Evolutionary conservation across 257 asterid genomes (phyloP).

Genomic region (Nicotiana otophora): DNA sequence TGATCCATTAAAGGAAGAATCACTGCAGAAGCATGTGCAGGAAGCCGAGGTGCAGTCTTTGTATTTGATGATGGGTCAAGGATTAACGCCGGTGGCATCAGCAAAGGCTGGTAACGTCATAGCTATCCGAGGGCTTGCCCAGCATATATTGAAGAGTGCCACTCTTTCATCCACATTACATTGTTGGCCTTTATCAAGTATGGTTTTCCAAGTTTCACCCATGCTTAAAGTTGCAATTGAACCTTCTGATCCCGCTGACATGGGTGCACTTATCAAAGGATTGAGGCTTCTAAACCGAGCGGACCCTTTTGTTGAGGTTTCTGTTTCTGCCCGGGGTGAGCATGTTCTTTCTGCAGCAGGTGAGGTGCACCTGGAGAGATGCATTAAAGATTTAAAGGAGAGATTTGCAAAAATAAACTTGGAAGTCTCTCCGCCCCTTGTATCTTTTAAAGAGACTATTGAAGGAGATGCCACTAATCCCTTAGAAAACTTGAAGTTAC

Average conservation of each 20-base stretch:
- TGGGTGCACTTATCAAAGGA: conserved; percentile 76
- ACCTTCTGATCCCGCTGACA: conserved; percentile 92
- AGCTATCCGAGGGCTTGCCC: conserved; percentile 93
- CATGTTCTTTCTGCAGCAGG: conserved; percentile 98
- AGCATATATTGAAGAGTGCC: conserved; percentile 83
- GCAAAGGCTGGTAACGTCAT: conserved; percentile 80
- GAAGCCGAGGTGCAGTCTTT: conserved; percentile 70
- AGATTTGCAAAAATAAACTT: conserved; percentile 80
- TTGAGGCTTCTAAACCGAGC: conserved; percentile 83
- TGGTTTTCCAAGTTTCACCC: conserved; percentile 91
- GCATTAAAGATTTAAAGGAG: conserved; percentile 81
- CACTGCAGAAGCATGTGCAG: conserved; percentile 75
- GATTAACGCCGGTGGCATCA: conserved; percentile 68
- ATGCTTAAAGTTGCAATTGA: conserved; percentile 91
- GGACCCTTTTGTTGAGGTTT: conserved; percentile 90
- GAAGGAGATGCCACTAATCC: conserved; percentile 58
- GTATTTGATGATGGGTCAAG: conserved; percentile 95
- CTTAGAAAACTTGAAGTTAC: conserved; percentile 55
- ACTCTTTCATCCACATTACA: conserved; percentile 74
- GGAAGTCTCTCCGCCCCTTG: conserved; percentile 90
- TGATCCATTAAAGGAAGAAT: conserved; percentile 67
- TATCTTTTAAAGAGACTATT: conserved; percentile 80
- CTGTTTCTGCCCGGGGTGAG: conserved; percentile 85
- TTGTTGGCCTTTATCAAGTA: conserved; percentile 94
- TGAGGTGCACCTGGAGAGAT: conserved; percentile 94